Evolutionary conservation across 805 yeast genomes (phyloP).

Genomic region (Candida coquimbonensis): DNA sequence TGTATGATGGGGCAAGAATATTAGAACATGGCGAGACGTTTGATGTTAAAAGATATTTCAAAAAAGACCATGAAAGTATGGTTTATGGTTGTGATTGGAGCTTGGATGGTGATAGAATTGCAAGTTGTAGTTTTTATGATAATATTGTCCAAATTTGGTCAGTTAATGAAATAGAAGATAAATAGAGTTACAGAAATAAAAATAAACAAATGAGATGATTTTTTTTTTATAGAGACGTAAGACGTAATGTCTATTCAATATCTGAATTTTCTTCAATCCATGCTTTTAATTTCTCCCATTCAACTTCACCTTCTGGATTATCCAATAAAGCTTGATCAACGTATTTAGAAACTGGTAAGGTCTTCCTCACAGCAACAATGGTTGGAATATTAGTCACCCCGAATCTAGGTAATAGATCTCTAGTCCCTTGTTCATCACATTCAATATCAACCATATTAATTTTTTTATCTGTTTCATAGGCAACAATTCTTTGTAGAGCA

Average conservation of each 20-base stretch:
- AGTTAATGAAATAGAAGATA: slow-evolving; percentile 7
- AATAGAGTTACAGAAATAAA: not conserved
- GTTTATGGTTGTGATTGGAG: slow-evolving; percentile 95
- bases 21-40: slow-evolving; percentile 31
- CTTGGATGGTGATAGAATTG: slow-evolving; percentile 38
- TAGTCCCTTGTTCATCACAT: slow-evolving; percentile 57
- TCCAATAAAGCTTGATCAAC: slow-evolving; percentile 16
- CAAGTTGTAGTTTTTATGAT: slow-evolving; percentile 92
- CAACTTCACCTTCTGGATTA: slow-evolving; percentile 30
- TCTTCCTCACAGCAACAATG: slow-evolving; percentile 59
- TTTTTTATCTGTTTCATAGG: slow-evolving; percentile 39
- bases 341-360: slow-evolving; percentile 44
- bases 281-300: slow-evolving; percentile 34
- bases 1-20: slow-evolving; percentile 91
- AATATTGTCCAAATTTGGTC: slow-evolving; percentile 73
- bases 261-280: slow-evolving; percentile 39
- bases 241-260: slow-evolving; percentile 12
- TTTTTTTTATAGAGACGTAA: not conserved
- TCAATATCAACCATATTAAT: slow-evolving; percentile 67
- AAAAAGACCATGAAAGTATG: slow-evolving; percentile 80
- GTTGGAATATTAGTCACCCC: slow-evolving; percentile 54
- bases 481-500: slow-evolving; percentile 46
- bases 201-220: not conserved
- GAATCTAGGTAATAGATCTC: slow-evolving; percentile 51
- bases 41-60: slow-evolving; percentile 37